A percentile compares a stretch with the other conserved stretches of the same genome.
Evolutionary conservation across 495 filamentous ascomycete species (phyloP).

Genomic region (Penicillium arizonense): DNA sequence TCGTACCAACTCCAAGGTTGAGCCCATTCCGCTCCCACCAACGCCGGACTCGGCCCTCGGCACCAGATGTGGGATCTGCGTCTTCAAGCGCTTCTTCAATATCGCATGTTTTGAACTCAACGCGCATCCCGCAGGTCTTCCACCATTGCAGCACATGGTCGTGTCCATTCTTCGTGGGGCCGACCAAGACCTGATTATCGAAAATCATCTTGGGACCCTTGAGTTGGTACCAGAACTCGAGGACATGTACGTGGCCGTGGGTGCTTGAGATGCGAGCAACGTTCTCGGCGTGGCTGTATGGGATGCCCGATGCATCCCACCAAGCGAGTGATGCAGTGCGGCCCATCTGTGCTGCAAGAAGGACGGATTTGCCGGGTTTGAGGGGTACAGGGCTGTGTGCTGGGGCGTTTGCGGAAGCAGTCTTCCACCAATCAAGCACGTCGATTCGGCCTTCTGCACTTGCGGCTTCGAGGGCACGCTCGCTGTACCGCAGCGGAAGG

Average conservation of each 20-base stretch:
- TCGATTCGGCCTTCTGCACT: constrained; percentile 76
- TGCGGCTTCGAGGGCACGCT: constrained; percentile 81
- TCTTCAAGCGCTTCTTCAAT: constrained; percentile 94
- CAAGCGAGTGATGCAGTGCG: constrained; percentile 69
- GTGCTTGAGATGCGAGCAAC: constrained; percentile 81
- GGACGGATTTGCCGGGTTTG: constrained; percentile 77
- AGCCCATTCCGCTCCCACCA: constrained; percentile 94
- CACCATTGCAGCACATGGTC: constrained; percentile 89
- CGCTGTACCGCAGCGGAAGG: constrained; percentile 78
- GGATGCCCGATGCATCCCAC: constrained; percentile 78
- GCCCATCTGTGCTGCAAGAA: constrained; percentile 76
- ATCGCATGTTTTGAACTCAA: constrained; percentile 94
- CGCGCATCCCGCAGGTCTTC: constrained; percentile 69
- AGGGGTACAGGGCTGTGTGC: constrained; percentile 48
- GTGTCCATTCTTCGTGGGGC: constrained; percentile 83
- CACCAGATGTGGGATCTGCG: constrained; percentile 59
- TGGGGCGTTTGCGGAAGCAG: constrained; percentile 43
- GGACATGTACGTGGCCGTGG: constrained; percentile 81
- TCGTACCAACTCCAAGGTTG: constrained; percentile 80
- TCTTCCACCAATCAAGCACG: constrained; percentile 90
- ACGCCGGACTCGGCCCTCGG: constrained; percentile 64
- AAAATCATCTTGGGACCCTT: constrained; percentile 84
- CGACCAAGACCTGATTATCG: constrained; percentile 84
- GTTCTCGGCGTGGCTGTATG: constrained; percentile 68
- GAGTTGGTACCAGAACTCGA: constrained; percentile 76